Percentiles rank a stretch among this genome's conserved stretches.
These are phyloP conservation scores for Alternaria postmessia DNA, from an alignment of 2,329 filamentous ascomycete genomes.

Conservation along the genomic window DNA sequence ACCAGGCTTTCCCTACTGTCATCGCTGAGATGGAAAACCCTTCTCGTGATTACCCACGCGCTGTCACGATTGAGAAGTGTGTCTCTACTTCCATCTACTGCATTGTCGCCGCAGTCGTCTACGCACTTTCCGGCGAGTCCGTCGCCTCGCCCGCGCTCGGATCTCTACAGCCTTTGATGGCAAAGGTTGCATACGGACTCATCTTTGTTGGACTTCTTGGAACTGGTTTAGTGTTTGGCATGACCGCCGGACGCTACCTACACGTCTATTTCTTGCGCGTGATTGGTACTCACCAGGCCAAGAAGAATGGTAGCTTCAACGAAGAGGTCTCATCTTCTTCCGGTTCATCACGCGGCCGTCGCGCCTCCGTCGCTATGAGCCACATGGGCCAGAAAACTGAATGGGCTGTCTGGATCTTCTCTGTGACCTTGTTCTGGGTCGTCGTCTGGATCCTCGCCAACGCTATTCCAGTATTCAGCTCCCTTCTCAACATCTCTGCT, in stretches of 20 bases:
- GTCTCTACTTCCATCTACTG: conserved; percentile 30
- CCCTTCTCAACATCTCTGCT: conserved; percentile 36
- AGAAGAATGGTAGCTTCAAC: conserved; percentile 14
- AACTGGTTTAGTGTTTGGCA: conserved; percentile 35
- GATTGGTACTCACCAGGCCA: conserved; percentile 23
- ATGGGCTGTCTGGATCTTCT: conserved; percentile 33
- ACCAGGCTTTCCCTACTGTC: conserved; percentile 40
- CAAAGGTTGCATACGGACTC: conserved; percentile 35
- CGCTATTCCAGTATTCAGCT: conserved; percentile 40
- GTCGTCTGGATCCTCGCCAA: conserved; percentile 40
- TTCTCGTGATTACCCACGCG: conserved; percentile 35
- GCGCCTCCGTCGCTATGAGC: conserved; percentile 23
- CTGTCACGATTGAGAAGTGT: conserved; percentile 38
- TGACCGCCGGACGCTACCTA: conserved; percentile 34
- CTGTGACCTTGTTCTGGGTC: conserved; percentile 36
- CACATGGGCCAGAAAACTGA: conserved; percentile 26
- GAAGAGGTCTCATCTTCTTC: conserved; percentile 13
- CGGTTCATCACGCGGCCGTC: conserved; percentile 23
- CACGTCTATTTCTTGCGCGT: conserved; percentile 36
- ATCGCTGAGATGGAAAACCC: conserved; percentile 40
- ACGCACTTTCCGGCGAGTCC: conserved; percentile 36
- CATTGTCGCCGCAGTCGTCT: conserved; percentile 34
- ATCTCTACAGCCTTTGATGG: conserved; percentile 29
- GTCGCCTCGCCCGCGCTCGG: conserved; percentile 37
- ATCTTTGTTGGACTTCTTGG: conserved; percentile 34